Evolutionary conservation across 2,329 filamentous ascomycete genomes (phyloP), one percentile per base, ranked within the genome.

Genomic region (Ophiognomonia clavigignenti-juglandacearum): DNA sequence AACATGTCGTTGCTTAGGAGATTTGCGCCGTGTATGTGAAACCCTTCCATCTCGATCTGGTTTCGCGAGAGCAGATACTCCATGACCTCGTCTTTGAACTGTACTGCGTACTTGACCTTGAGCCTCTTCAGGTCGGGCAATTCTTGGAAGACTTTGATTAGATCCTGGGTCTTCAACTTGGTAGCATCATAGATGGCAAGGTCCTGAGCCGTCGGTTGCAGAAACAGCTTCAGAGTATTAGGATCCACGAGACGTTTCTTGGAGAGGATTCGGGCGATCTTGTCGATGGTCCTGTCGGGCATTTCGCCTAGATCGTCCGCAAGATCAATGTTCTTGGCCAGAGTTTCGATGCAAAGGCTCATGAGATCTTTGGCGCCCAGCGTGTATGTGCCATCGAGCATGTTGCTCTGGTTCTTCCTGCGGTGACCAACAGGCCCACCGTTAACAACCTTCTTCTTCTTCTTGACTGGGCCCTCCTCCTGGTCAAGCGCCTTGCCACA

Each of bases 51-150:
- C 8, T 77, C 66, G 41, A 81, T 77, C 41, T 86, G 77, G 42
- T 86, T 77, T 39, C 88, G 86, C 46, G 82, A 82, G 18, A 88
- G 72, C 59, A 96, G 78, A 62, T 92, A 96, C 43, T 88, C 80
- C 64, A 96, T 77, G 35, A 90, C 86, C 32, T 75, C 74, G 58
- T 96, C 86, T 65, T 95, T 96, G 73, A 96, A 85, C 60, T 96
- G 91, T 41, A 93, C 87, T n/a, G 85, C 88, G 58, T 91, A 92
- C 40, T 86, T 82, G 10, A 95, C 70, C 54, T 89, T 86, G 47
- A 96, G 73, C 36, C 76, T 77, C 57, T 80, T 80, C 45, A 96
- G 70, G 6, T 73, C 74, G 0, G 87, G 82, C 48, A 86, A 83
- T 3, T 82, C 75, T 43, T 89, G 85, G 53, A 96, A 90, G 35